Percentiles rank a stretch among this genome's conserved stretches.
Conservation (phyloP, 148 eudicot genomes). For the Pouteria glomerata region DNA sequence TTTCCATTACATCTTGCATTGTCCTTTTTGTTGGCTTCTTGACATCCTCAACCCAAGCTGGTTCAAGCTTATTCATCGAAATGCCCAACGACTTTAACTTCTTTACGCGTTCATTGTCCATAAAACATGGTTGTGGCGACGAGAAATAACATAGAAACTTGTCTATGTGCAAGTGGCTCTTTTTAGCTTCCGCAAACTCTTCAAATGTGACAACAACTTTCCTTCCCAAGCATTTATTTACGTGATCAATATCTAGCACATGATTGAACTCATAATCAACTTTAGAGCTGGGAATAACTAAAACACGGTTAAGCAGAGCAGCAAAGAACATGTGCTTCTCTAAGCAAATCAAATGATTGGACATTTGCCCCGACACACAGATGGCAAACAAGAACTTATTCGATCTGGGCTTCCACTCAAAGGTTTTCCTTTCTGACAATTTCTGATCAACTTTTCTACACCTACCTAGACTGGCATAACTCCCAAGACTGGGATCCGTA, state of each 20-base stretch:
- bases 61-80: constrained; percentile 64
- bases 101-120: constrained; percentile 79
- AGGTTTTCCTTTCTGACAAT: constrained; percentile 47
- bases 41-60: constrained; percentile 91
- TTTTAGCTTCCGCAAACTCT: constrained; percentile 61
- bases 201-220: constrained; percentile 81
- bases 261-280: constrained; percentile 67
- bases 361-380: constrained; percentile 92
- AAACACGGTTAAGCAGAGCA: constrained; percentile 67
- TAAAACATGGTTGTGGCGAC: constrained; percentile 52
- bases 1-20: constrained; percentile 49
- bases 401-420: constrained; percentile 79
- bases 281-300: constrained; percentile 81
- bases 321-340: constrained; percentile 99
- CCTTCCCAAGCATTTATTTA: constrained; percentile 81
- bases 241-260: constrained; percentile 84
- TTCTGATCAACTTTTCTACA: constrained; percentile 63
- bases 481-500: constrained; percentile 29
- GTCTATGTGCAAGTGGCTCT: constrained; percentile 62
- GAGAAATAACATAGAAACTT: constrained; percentile 86
- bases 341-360: constrained; percentile 87
- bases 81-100: constrained; percentile 81
- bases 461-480: constrained; percentile 23
- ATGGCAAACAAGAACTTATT: constrained; percentile 75
- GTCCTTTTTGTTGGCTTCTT: constrained; percentile 71